These are phyloP conservation scores for Lactifluus rugatus DNA, from an alignment of 768 basidiomycete species.

Conservation along the genomic window DNA sequence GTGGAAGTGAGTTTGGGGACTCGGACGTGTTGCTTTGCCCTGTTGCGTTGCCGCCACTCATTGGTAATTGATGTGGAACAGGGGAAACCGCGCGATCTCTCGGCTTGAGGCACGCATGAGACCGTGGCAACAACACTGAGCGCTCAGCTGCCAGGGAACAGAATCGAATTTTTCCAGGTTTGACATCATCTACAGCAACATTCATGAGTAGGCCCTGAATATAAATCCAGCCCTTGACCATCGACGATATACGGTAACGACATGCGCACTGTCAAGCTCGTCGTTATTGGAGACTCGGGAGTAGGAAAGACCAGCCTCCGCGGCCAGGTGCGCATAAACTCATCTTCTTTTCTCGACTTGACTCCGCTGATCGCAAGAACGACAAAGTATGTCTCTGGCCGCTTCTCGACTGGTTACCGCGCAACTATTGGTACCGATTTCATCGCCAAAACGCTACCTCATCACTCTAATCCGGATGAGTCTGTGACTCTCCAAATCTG, in stretches of 20 bases:
- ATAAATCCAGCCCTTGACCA: neutral
- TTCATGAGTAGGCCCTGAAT: neutral
- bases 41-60: neutral
- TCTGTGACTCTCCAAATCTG: conserved; percentile 61
- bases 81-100: too few relatives aligned
- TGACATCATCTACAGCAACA: neutral
- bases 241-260: neutral
- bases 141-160: neutral
- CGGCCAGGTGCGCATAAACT: conserved; percentile 44
- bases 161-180: too few relatives aligned
- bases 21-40: neutral
- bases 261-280: conserved; percentile 72
- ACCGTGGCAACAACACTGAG: neutral
- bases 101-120: too few relatives aligned
- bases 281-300: conserved; percentile 71
- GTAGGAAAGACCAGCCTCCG: conserved; percentile 81
- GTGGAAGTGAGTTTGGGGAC: neutral
- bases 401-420: conserved; percentile 67
- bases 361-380: neutral
- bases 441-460: conserved; percentile 59
- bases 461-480: conserved; percentile 45
- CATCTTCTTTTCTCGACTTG: neutral
- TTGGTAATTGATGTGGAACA: neutral
- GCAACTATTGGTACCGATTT: conserved; percentile 90
- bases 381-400: conserved; percentile 60